Conservation (phyloP, 768 basidiomycete species). For the Amanita phalloides region DNA sequence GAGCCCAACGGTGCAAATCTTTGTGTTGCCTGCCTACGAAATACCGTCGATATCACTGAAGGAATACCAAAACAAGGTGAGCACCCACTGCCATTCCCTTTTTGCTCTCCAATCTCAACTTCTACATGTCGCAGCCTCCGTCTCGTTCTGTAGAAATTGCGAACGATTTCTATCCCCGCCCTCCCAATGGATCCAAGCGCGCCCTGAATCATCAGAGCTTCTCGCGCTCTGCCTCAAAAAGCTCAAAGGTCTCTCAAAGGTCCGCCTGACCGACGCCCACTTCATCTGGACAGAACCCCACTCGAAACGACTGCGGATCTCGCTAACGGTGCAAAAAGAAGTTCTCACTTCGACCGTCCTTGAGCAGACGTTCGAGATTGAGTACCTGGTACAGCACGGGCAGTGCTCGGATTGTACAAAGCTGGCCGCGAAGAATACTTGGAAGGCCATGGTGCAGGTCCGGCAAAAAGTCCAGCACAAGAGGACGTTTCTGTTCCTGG, state of each 20-base stretch:
- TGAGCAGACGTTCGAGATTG: slow-evolving; percentile 95
- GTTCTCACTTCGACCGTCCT: slow-evolving; percentile 91
- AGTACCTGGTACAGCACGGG: slow-evolving; percentile 88
- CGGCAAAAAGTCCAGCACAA: slow-evolving; percentile 98
- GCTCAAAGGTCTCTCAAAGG: slow-evolving; percentile 88
- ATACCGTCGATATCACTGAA: slow-evolving; percentile 97
- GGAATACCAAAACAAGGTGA: slow-evolving; percentile 91
- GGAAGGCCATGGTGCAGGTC: slow-evolving; percentile 98
- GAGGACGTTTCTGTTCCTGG: slow-evolving; percentile 93
- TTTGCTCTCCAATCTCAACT: neutral
- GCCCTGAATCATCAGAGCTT: slow-evolving; percentile 87
- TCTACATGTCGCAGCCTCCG: slow-evolving; percentile 43
- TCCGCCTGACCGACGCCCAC: slow-evolving; percentile 94
- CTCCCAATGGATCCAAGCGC: slow-evolving; percentile 71
- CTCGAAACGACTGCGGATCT: slow-evolving; percentile 84
- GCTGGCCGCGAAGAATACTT: slow-evolving; percentile 96
- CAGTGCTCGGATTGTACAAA: slow-evolving; percentile 93
- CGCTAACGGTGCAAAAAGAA: slow-evolving; percentile 97
- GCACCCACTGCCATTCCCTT: slow-evolving; percentile 5
- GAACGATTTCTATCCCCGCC: slow-evolving; percentile 94
- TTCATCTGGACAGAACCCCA: slow-evolving; percentile 99
- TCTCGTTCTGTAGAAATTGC: slow-evolving; percentile 93
- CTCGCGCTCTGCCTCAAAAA: slow-evolving; percentile 92
- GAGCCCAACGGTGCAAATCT: slow-evolving; percentile 89
- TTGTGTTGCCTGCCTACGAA: slow-evolving; percentile 81